Percentiles rank a stretch among this genome's conserved stretches.
Evolutionary conservation across 1,284 basidiomycete genomes (phyloP).

Genomic region (Cutaneotrichosporon arboriforme): DNA sequence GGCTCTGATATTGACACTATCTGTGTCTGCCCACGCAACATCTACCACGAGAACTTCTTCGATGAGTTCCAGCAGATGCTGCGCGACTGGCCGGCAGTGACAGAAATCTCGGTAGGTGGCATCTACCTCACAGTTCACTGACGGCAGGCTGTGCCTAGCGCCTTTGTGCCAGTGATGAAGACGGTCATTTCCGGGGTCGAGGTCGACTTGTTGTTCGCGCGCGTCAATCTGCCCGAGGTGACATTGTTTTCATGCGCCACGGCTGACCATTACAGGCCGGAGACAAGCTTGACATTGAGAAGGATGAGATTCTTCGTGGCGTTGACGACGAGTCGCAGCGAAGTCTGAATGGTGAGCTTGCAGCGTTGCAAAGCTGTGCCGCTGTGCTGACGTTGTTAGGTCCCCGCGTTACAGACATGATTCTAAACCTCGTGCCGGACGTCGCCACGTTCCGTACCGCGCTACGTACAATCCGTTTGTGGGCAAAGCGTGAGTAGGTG

Average conservation of each 20-base stretch:
- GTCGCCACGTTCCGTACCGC: constrained; percentile 91
- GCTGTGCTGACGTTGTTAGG: constrained; percentile 52
- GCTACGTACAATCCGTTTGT: constrained; percentile 91
- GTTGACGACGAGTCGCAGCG: constrained; percentile 91
- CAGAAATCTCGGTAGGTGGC: constrained; percentile 79
- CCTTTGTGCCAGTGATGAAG: constrained; percentile 93
- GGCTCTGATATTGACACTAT: constrained; percentile 98
- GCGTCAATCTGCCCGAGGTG: constrained; percentile 45
- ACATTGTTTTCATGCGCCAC: background rate
- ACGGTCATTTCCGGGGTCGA: constrained; percentile 87
- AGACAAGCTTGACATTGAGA: constrained; percentile 80
- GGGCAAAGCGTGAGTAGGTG: constrained; percentile 77
- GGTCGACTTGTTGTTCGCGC: constrained; percentile 88
- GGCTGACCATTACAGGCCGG: constrained; percentile 59
- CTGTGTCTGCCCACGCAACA: constrained; percentile 93
- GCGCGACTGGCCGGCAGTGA: constrained; percentile 73
- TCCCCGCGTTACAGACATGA: constrained; percentile 93
- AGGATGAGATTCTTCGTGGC: constrained; percentile 86
- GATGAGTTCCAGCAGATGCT: constrained; percentile 86
- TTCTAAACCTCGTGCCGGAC: constrained; percentile 90
- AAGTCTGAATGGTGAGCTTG: constrained; percentile 72
- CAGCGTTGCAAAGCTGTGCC: background rate
- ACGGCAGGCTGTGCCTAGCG: constrained; percentile 81
- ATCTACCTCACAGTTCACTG: background rate
- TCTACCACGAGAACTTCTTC: constrained; percentile 94